These are phyloP conservation scores for Dothiorella sarmentorum DNA, from an alignment of 2,329 filamentous ascomycete species.

Conservation along the genomic window DNA sequence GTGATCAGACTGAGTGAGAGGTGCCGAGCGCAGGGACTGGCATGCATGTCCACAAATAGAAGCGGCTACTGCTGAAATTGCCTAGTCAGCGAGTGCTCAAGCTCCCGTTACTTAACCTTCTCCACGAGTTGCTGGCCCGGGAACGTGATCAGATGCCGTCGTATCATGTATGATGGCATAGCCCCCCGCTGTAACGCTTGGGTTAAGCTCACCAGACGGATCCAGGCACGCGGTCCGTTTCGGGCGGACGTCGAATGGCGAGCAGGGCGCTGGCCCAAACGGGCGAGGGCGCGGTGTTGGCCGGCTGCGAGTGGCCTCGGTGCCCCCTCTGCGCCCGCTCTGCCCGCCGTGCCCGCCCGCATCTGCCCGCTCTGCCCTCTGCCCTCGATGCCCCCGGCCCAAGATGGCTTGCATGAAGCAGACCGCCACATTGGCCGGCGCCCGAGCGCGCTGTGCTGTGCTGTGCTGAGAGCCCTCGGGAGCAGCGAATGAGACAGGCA, in stretches of 20 bases:
- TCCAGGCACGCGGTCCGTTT: slow-evolving; percentile 29
- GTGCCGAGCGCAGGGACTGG: slow-evolving; percentile 19
- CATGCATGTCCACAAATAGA: slow-evolving; percentile 20
- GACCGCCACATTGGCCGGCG: slow-evolving; percentile 15
- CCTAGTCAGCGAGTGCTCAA: slow-evolving; percentile 41
- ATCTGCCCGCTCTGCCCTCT: background rate
- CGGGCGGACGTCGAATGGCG: slow-evolving; percentile 20
- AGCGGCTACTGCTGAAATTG: slow-evolving; percentile 20
- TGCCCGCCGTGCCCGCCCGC: background rate
- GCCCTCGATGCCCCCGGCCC: slow-evolving; percentile 13
- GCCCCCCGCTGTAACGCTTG: slow-evolving; percentile 37
- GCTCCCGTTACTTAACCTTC: slow-evolving; percentile 21
- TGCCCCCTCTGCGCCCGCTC: background rate
- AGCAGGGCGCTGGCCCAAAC: slow-evolving; percentile 16
- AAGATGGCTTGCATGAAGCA: slow-evolving; percentile 19
- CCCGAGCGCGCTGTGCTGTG: slow-evolving; percentile 4
- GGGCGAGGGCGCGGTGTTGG: slow-evolving; percentile 11
- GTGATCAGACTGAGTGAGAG: slow-evolving; percentile 16
- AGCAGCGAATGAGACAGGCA: slow-evolving; percentile 13
- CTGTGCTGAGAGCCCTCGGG: slow-evolving; percentile 5
- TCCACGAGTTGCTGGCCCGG: slow-evolving; percentile 23
- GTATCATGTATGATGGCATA: slow-evolving; percentile 33
- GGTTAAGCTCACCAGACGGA: slow-evolving; percentile 25
- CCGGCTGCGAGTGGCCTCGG: slow-evolving; percentile 2
- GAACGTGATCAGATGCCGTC: slow-evolving; percentile 24